phyloP scores from a whole-genome alignment of 768 basidiomycete species.

The Gloeophyllum trabeum region DNA sequence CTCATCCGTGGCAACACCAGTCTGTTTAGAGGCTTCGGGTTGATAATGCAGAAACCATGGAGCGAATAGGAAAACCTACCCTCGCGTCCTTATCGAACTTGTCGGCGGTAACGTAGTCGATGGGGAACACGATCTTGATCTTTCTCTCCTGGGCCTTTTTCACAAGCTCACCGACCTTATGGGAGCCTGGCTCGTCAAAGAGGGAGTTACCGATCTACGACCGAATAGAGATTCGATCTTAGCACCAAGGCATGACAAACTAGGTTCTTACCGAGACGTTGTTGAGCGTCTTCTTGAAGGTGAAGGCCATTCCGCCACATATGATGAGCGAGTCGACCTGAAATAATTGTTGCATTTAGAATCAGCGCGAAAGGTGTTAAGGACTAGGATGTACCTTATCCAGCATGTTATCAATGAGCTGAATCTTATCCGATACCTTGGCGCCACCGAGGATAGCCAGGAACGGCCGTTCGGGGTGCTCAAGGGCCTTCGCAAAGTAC shows the following conservation, averaged over 20 bases:
- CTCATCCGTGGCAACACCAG: constrained; percentile 61
- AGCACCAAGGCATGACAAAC: too few relatives aligned
- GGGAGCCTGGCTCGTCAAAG: constrained; percentile 80
- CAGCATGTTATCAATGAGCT: constrained; percentile 97
- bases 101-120: constrained; percentile 90
- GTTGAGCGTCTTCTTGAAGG: constrained; percentile 93
- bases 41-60: background rate
- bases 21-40: constrained; percentile 26
- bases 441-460: constrained; percentile 97
- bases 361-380: background rate
- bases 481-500: constrained; percentile 96
- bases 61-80: constrained; percentile 26
- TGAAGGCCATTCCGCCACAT: constrained; percentile 98
- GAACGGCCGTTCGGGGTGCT: constrained; percentile 91
- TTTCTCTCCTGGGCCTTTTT: constrained; percentile 89
- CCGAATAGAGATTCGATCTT: too few relatives aligned
- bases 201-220: constrained; percentile 86
- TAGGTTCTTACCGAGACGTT: constrained; percentile 45
- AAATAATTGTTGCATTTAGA: constrained; percentile 2
- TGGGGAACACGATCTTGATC: constrained; percentile 91
- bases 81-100: constrained; percentile 91
- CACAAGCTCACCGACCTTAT: constrained; percentile 74
- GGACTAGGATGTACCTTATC: constrained; percentile 56
- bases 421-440: constrained; percentile 98
- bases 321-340: constrained; percentile 94